Evolutionary conservation across 345 rosid genomes (phyloP).

Genomic region (Stellera chamaejasme): DNA sequence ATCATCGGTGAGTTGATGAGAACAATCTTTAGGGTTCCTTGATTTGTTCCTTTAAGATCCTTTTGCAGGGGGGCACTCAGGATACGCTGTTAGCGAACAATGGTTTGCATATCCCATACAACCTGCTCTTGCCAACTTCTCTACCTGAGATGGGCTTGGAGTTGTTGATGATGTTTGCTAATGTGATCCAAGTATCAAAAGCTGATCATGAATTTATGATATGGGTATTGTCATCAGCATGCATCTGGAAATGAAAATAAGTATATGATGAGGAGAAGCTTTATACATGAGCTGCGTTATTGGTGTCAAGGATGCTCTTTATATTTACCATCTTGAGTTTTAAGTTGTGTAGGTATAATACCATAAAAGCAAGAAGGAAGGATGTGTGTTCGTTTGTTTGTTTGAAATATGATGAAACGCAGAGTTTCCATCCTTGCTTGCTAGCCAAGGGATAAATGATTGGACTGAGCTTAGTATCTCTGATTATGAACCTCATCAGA

Average conservation of each 20-base stretch:
- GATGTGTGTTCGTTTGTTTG: too few relatives aligned
- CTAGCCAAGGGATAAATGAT: too few relatives aligned
- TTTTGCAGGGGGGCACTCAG: slow-evolving; percentile 14
- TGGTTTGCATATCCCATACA: slow-evolving; percentile 7
- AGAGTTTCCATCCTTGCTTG: too few relatives aligned
- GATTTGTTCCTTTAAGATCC: slow-evolving; percentile 20
- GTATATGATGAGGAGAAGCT: slow-evolving; percentile 14
- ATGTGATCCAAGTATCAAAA: slow-evolving; percentile 10
- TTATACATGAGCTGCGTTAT: slow-evolving; percentile 3
- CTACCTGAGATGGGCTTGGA: slow-evolving; percentile 14
- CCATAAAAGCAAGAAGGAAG: background rate
- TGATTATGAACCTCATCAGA: too few relatives aligned
- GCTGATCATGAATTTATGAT: slow-evolving; percentile 2
- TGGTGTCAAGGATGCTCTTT: slow-evolving; percentile 7
- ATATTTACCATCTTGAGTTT: background rate
- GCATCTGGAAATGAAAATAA: background rate
- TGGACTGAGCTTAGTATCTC: too few relatives aligned
- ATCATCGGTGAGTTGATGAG: slow-evolving; percentile 23
- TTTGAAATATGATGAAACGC: too few relatives aligned
- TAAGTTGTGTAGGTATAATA: slow-evolving; percentile 2
- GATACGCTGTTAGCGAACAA: slow-evolving; percentile 18
- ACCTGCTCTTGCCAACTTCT: slow-evolving; percentile 11
- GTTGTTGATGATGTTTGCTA: slow-evolving; percentile 10
- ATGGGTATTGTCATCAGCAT: slow-evolving; percentile 9
- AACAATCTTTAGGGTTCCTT: slow-evolving; percentile 20